Conservation (phyloP, 176 grass and related monocot species). For the Urochloa ruziziensis region DNA sequence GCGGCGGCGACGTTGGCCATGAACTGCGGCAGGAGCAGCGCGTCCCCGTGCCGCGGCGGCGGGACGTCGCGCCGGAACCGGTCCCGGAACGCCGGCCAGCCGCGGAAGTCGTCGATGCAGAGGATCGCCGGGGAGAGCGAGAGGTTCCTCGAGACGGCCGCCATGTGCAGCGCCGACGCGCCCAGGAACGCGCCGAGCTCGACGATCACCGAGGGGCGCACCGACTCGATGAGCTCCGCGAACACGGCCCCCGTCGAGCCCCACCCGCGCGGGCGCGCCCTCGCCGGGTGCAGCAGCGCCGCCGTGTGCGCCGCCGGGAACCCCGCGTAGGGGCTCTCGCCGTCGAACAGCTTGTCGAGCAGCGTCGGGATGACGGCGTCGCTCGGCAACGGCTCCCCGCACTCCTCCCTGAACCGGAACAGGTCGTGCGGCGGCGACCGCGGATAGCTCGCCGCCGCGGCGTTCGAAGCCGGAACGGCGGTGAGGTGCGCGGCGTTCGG, state of each 20-base stretch:
- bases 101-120: constrained; percentile 95
- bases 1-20: constrained; percentile 76
- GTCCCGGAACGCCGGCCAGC: constrained; percentile 74
- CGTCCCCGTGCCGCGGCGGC: constrained; percentile 49
- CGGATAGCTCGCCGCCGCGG: background rate
- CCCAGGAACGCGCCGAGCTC: constrained; percentile 97
- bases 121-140: constrained; percentile 79
- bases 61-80: constrained; percentile 78
- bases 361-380: constrained; percentile 57
- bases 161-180: constrained; percentile 98
- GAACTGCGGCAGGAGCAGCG: constrained; percentile 92
- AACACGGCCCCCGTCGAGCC: constrained; percentile 84
- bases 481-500: constrained; percentile 30
- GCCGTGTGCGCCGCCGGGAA: constrained; percentile 60
- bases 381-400: constrained; percentile 43
- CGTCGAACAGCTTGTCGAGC: constrained; percentile 63
- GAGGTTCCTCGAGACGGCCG: constrained; percentile 57
- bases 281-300: constrained; percentile 55
- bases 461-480: background rate
- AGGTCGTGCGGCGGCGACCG: constrained; percentile 59
- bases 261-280: constrained; percentile 69
- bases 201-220: constrained; percentile 68
- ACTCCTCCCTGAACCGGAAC: constrained; percentile 64
- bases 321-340: constrained; percentile 59
- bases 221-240: constrained; percentile 60